These are phyloP conservation scores for Pyrenochaeta sp. DNA, from an alignment of 2,329 filamentous ascomycete species.

Conservation along the genomic window DNA sequence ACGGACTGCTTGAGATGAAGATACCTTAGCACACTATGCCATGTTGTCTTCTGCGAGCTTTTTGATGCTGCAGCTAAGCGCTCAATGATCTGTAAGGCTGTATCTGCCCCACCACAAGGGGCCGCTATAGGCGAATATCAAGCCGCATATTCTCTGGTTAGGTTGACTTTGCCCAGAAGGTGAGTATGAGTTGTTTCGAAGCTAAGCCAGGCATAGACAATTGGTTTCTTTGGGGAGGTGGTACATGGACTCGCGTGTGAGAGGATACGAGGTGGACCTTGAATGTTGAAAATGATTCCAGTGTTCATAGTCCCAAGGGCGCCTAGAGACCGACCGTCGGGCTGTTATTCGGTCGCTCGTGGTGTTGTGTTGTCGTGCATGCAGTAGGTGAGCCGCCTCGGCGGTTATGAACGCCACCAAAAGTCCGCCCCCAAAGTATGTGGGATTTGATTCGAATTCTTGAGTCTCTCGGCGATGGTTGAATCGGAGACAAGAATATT, in stretches of 20 bases:
- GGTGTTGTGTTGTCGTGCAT: slow-evolving; percentile 11
- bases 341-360: slow-evolving; percentile 1
- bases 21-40: no score
- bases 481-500: no score
- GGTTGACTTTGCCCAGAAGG: neutral
- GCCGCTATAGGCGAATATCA: neutral
- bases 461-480: no score
- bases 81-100: neutral
- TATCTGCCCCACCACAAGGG: neutral
- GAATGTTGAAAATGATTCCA: neutral
- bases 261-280: neutral
- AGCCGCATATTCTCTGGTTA: neutral
- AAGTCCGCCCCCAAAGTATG: neutral
- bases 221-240: neutral
- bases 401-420: slow-evolving; percentile 21
- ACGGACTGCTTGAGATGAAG: no score
- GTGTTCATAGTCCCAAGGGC: slow-evolving; percentile 1
- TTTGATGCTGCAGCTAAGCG: neutral
- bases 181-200: neutral
- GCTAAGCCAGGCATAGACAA: neutral
- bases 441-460: no score
- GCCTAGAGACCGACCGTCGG: neutral
- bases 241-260: neutral
- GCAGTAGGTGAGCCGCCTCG: slow-evolving; percentile 14
- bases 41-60: neutral